Evolutionary conservation across 805 yeast species (phyloP).

Genomic region (Candida methanosorbosa): DNA sequence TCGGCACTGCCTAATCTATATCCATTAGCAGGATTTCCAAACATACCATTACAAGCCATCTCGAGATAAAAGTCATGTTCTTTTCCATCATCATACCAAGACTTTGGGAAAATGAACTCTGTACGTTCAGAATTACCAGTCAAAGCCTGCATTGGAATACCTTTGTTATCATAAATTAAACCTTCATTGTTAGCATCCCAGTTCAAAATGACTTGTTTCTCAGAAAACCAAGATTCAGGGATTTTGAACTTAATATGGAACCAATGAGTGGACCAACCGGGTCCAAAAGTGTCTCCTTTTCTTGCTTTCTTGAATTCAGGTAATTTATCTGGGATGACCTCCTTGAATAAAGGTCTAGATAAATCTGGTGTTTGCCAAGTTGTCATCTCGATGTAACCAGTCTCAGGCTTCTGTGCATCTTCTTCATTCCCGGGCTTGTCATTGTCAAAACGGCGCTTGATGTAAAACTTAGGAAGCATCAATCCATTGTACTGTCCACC

Average conservation of each 20-base stretch:
- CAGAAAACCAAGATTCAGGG: constrained; percentile 49
- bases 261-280: constrained; percentile 98
- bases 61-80: constrained; percentile 73
- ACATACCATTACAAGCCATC: constrained; percentile 92
- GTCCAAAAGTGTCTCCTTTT: constrained; percentile 78
- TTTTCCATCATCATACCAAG: constrained; percentile 35
- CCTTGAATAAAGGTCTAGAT: constrained; percentile 53
- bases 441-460: constrained; percentile 44
- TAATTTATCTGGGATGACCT: constrained; percentile 41
- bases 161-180: constrained; percentile 58
- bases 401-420: constrained; percentile 18
- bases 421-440: constrained; percentile 10
- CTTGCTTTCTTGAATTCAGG: constrained; percentile 45
- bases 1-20: constrained; percentile 67
- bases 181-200: constrained; percentile 91
- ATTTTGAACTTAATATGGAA: constrained; percentile 59
- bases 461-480: constrained; percentile 79
- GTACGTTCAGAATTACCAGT: constrained; percentile 80
- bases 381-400: constrained; percentile 44
- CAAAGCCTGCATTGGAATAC: constrained; percentile 72
- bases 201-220: constrained; percentile 53
- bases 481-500: constrained; percentile 69
- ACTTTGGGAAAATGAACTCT: constrained; percentile 58
- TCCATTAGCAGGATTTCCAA: constrained; percentile 57
- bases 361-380: constrained; percentile 71